A percentile compares a stretch with the other conserved stretches of the same genome.
Conservation (phyloP, 2,329 filamentous ascomycete genomes). For the Raffaelea ambrosiae region DNA sequence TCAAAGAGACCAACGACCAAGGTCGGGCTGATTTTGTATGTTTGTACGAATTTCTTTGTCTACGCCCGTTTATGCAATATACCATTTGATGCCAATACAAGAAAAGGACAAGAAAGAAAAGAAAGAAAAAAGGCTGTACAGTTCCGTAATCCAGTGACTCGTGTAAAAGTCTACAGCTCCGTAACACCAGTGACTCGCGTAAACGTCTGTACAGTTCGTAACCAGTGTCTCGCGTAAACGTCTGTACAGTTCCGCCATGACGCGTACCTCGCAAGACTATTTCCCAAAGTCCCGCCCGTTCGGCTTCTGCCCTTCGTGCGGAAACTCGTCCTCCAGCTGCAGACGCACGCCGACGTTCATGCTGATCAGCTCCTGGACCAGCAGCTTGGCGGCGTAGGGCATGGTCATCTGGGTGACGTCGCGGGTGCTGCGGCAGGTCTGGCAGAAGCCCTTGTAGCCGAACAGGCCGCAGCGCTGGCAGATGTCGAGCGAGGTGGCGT, state of each 20-base stretch:
- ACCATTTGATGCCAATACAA: background rate
- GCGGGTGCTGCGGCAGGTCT: conserved; percentile 78
- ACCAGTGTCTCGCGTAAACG: too few relatives aligned
- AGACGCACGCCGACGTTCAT: conserved; percentile 97
- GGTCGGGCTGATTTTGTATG: too few relatives aligned
- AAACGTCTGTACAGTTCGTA: too few relatives aligned
- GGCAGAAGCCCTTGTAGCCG: conserved; percentile 91
- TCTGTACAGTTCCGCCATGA: too few relatives aligned
- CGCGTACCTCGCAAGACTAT: too few relatives aligned
- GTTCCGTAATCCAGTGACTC: too few relatives aligned
- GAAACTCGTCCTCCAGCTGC: conserved; percentile 91
- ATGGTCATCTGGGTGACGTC: conserved; percentile 89
- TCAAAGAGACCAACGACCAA: too few relatives aligned
- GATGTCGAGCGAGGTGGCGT: conserved; percentile 85
- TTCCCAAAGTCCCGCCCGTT: background rate
- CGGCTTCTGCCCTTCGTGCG: conserved; percentile 36
- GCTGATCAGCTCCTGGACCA: conserved; percentile 91
- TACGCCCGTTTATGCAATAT: too few relatives aligned
- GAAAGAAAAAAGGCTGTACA: background rate
- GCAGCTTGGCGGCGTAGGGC: conserved; percentile 91
- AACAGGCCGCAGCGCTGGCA: conserved; percentile 93
- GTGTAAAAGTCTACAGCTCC: too few relatives aligned
- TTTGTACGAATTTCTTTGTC: too few relatives aligned
- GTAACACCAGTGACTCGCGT: too few relatives aligned
- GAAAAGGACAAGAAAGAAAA: background rate